Evolutionary conservation across 768 basidiomycete species (phyloP).

Genomic region (Psilocybe tampanensis): DNA sequence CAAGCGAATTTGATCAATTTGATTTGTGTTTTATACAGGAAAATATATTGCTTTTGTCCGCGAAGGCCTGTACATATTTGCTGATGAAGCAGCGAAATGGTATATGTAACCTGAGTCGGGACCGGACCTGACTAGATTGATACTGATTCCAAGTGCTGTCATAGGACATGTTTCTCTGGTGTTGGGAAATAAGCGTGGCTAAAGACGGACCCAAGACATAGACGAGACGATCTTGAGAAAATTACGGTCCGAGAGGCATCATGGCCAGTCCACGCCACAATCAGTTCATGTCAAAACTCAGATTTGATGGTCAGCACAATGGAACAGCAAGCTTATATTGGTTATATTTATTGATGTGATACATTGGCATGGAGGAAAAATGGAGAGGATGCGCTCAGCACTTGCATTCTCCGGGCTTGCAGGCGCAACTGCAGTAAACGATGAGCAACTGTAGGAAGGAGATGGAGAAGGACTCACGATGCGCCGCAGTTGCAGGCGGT

Average conservation of each 20-base stretch:
- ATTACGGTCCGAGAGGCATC: no score
- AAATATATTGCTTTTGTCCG: neutral
- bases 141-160: no score
- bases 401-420: conserved; percentile 67
- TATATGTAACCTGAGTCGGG: no score
- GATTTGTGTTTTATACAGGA: neutral
- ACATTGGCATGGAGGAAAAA: neutral
- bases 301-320: neutral
- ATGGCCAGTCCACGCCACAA: neutral
- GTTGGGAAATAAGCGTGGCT: no score
- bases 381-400: conserved; percentile 40
- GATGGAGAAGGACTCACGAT: conserved; percentile 32
- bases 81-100: no score
- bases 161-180: no score
- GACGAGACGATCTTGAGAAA: no score
- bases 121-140: no score
- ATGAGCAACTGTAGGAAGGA: neutral
- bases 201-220: no score
- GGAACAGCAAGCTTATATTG: neutral
- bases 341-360: neutral
- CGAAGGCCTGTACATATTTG: no score
- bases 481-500: conserved; percentile 53
- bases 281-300: neutral
- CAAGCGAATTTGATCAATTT: neutral
- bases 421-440: conserved; percentile 48